Conservation (phyloP, 257 asterid genomes). For the Coffea eugenioides region DNA sequence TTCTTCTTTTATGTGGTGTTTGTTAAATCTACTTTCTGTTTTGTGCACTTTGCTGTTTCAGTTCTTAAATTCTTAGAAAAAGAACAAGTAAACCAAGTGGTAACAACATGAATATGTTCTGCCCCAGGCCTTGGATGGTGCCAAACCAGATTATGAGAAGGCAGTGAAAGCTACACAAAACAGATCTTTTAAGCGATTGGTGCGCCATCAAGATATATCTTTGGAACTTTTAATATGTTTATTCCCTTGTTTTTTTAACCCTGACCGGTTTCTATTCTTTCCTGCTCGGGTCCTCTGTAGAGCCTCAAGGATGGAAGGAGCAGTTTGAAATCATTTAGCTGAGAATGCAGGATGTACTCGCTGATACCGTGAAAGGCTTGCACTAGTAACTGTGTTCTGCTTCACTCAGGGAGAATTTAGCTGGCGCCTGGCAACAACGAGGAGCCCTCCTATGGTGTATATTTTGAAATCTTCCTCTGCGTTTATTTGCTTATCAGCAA, state of each 20-base stretch:
- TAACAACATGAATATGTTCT: slow-evolving; percentile 11
- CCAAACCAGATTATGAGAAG: slow-evolving; percentile 69
- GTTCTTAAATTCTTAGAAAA: neutral
- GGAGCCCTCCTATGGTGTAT: neutral
- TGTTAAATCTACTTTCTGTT: neutral
- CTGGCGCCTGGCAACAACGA: neutral
- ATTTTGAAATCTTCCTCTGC: neutral
- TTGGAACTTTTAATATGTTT: neutral
- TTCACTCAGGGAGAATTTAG: neutral
- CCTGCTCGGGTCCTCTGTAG: neutral
- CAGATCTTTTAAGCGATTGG: slow-evolving; percentile 70
- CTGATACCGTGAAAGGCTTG: neutral
- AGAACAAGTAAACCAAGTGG: too few relatives aligned
- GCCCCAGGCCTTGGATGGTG: slow-evolving; percentile 74
- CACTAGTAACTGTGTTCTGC: neutral
- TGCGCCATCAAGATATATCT: slow-evolving; percentile 18
- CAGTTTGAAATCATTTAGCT: slow-evolving; percentile 18
- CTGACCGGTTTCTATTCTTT: neutral
- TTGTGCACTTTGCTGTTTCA: too few relatives aligned
- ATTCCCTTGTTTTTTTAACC: neutral
- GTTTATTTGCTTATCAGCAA: neutral
- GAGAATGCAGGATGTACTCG: neutral
- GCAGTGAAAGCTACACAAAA: slow-evolving; percentile 35
- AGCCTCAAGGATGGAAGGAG: slow-evolving; percentile 28
- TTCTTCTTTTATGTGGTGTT: neutral